Conservation (phyloP, 306 rosid species). For the Lablab purpureus region DNA sequence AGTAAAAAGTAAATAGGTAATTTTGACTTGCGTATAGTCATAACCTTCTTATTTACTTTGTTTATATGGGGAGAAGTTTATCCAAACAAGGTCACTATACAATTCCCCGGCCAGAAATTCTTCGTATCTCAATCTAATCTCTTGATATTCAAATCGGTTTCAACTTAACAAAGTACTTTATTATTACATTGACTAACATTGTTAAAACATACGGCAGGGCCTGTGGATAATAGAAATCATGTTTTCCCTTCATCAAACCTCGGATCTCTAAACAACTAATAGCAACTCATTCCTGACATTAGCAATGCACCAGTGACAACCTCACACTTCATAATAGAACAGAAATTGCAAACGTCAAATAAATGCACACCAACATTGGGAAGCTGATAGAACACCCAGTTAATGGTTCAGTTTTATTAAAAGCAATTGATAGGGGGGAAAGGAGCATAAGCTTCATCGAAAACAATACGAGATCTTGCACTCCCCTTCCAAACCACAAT, state of each 20-base stretch:
- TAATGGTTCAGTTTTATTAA: background rate
- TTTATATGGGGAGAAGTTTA: background rate
- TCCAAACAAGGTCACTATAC: background rate
- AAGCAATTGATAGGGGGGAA: background rate
- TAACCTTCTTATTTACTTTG: background rate
- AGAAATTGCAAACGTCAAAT: background rate
- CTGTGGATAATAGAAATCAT: background rate
- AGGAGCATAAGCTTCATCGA: background rate
- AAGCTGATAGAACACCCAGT: background rate
- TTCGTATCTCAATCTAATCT: background rate
- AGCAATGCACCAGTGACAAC: background rate
- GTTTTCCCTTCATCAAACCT: background rate
- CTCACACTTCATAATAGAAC: background rate
- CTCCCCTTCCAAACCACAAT: background rate
- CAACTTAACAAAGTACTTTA: background rate
- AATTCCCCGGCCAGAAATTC: background rate
- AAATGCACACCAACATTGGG: background rate
- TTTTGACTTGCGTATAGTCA: background rate
- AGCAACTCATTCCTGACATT: background rate
- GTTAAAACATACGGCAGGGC: background rate
- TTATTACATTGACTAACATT: background rate
- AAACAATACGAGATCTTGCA: background rate
- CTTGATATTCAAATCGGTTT: background rate
- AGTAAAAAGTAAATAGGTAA: background rate
- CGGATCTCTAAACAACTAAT: background rate